Conservation (phyloP, 768 basidiomycete species). For the Trametes meyenii region DNA sequence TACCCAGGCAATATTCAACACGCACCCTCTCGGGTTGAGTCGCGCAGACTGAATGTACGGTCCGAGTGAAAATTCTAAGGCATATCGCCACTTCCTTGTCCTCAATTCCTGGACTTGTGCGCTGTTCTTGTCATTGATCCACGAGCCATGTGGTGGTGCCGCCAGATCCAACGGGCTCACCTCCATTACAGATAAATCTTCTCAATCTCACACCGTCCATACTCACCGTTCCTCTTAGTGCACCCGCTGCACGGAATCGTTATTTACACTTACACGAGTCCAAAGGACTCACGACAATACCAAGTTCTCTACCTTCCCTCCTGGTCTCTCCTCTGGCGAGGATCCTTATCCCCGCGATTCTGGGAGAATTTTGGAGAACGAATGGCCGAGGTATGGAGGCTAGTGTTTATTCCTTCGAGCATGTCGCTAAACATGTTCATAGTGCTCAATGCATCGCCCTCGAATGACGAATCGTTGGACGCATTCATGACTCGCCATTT, state of each 20-base stretch:
- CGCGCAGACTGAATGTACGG: too few relatives aligned
- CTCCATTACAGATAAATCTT: conserved; percentile 65
- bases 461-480: conserved; percentile 79
- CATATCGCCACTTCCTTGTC: too few relatives aligned
- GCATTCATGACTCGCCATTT: conserved; percentile 76
- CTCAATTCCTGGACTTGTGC: too few relatives aligned
- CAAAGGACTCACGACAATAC: conserved; percentile 55
- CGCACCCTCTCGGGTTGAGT: neutral
- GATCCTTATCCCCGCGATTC: conserved; percentile 54
- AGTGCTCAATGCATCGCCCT: conserved; percentile 1
- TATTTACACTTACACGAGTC: conserved; percentile 63
- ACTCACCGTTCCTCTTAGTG: conserved; percentile 64
- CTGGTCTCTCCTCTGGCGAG: conserved; percentile 41
- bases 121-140: neutral
- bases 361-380: conserved; percentile 57
- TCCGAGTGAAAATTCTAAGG: too few relatives aligned
- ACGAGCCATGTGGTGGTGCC: neutral
- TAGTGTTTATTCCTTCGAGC: neutral
- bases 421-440: neutral
- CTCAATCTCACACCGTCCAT: conserved; percentile 62
- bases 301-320: conserved; percentile 44
- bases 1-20: neutral
- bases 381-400: neutral
- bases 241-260: conserved; percentile 76
- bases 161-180: neutral